Evolutionary conservation across 345 rosid species (phyloP), one percentile per base, ranked within the genome.

Genomic region (Moricandia moricandioides): DNA sequence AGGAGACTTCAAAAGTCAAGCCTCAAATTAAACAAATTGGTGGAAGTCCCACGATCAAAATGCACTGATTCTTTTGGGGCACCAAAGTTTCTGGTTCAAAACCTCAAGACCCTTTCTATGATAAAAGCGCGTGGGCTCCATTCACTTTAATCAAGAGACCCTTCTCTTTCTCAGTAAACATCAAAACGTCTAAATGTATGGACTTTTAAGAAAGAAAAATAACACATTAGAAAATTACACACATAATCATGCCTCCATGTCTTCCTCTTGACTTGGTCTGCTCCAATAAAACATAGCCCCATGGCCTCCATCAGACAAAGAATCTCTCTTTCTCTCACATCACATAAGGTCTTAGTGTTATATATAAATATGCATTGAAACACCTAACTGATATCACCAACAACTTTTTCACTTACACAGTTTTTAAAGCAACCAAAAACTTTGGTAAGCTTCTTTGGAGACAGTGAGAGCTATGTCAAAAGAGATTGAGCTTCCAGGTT

Each of bases 401-500:
- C 75, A 78, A 73, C 63, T 29, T 69, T 58, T 68, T 33, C 72
- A 71, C 78, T 64, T 75, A 27, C 79, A 64, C 39, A 58, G 8
- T 18, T 17, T 55, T 7, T 11, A 78, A 52, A 24, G 8, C 14
- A 68, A 62, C 18, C 39, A 63, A 62, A 21, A 47, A 67, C 78
- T 78, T 82, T 14, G 66, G 10, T 34, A 59, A 45, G 55, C 70
- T 11, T 63, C 30, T 18, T 31, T 40, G 14, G 12, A 12, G 68
- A 52, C 26, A 65, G 72, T 65, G 77, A 71, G 75, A 35, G 84
- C 72, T 6, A 75, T 79, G 82, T 58, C 78, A 3, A 24, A 79
- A 14, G 82, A 84, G 51, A 74, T 85, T 39, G 85, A 82, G 13
- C 93, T 95, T 55, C 99, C 99, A 0, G 99, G 97, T 16, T 90